A percentile compares a stretch with the other conserved stretches of the same genome.
phyloP scores from a whole-genome alignment of 2,329 filamentous ascomycete genomes.

The Claviceps capensis region DNA sequence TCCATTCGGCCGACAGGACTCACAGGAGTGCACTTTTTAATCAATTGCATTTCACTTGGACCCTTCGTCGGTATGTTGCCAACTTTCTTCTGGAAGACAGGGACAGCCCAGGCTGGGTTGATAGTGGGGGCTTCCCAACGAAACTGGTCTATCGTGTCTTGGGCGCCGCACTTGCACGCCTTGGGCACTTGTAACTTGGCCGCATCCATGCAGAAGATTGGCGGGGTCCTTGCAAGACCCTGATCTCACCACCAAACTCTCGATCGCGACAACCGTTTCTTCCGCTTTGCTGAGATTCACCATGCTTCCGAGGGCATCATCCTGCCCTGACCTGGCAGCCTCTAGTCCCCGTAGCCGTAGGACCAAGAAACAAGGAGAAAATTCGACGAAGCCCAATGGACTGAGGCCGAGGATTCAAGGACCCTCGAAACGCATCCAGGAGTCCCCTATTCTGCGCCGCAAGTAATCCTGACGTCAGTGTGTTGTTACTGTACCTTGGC shows the following conservation, averaged over 20 bases:
- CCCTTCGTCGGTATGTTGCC: background rate
- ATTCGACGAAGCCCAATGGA: too few species aligned
- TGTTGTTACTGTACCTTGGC: background rate
- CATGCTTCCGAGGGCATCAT: background rate
- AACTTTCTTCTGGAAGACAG: background rate
- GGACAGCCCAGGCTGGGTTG: background rate
- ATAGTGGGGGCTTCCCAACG: background rate
- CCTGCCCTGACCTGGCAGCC: background rate
- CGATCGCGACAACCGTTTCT: constrained; percentile 12
- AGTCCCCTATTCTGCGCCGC: background rate
- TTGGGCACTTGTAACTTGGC: background rate
- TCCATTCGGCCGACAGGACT: too few species aligned
- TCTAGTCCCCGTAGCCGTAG: background rate
- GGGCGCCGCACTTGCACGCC: background rate
- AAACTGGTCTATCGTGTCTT: background rate
- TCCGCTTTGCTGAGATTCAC: background rate
- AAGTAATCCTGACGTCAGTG: background rate
- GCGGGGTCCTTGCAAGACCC: constrained; percentile 8
- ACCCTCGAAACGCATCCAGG: background rate
- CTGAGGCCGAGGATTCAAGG: background rate
- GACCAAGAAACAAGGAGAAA: too few species aligned
- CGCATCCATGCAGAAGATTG: background rate
- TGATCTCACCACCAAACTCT: constrained; percentile 18
- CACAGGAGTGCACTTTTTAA: too few species aligned
- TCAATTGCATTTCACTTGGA: too few species aligned